A percentile compares a stretch with the other conserved stretches of the same genome.
These are phyloP conservation scores for Ammopiptanthus mongolicus DNA, from an alignment of 306 rosid genomes.

Conservation along the genomic window DNA sequence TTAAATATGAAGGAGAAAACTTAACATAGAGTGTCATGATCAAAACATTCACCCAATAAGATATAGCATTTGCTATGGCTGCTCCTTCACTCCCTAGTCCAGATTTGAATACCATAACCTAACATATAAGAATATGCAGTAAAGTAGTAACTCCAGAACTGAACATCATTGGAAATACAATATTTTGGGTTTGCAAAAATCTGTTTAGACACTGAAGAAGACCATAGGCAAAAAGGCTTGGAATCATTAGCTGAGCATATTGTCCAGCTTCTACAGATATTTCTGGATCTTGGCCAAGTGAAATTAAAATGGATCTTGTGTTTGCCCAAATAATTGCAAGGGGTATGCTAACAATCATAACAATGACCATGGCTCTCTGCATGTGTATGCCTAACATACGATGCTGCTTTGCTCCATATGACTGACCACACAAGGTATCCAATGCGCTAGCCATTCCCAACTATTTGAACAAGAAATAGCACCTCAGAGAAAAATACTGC, in stretches of 20 bases:
- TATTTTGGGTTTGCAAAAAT: conserved; percentile 63
- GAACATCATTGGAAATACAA: conserved; percentile 62
- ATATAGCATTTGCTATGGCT: conserved; percentile 53
- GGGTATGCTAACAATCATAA: conserved; percentile 39
- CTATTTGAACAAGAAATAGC: conserved; percentile 6
- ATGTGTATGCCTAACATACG: conserved; percentile 53
- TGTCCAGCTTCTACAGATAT: conserved; percentile 61
- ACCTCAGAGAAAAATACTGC: neutral
- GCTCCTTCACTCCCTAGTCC: conserved; percentile 61
- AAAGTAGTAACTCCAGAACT: conserved; percentile 44
- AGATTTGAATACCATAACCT: conserved; percentile 52
- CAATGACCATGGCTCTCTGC: conserved; percentile 58
- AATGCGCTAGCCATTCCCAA: conserved; percentile 70
- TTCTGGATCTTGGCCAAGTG: conserved; percentile 49
- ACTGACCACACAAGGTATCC: conserved; percentile 72
- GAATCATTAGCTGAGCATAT: conserved; percentile 51
- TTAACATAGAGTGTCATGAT: conserved; percentile 45
- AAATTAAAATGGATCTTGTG: conserved; percentile 39
- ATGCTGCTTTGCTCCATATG: conserved; percentile 70
- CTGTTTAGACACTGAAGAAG: conserved; percentile 55
- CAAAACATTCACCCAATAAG: conserved; percentile 61
- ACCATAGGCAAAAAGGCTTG: conserved; percentile 53
- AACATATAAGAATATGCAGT: conserved; percentile 44
- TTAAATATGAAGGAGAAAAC: conserved; percentile 51
- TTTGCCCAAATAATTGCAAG: conserved; percentile 50